Evolutionary conservation across 306 rosid genomes (phyloP), one percentile per base, ranked within the genome.

Genomic region (Dalbergia oliveri): DNA sequence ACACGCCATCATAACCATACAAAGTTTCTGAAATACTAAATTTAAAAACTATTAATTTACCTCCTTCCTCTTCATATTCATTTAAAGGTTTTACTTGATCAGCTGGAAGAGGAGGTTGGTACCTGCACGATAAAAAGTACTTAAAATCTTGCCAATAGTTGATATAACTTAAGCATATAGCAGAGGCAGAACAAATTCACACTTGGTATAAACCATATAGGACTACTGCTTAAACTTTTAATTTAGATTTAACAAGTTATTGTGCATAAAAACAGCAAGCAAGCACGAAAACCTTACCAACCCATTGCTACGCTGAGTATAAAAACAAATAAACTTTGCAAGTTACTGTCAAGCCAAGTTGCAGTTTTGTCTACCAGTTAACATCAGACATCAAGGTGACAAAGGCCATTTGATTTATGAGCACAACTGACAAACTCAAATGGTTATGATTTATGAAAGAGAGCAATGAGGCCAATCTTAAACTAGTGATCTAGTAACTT

Each of bases 21-120:
- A 82, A 21, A 23, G 41, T 26, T 69, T 9, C 8, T 51, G 33
- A 75, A 50, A 69, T 41, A 31, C 31, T 34, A 65, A 71, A 50
- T 54, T 50, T 80, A 76, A 60, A 63, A 12, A 18, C 23, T 16
- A 63, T 74, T 5, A 71, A 18, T 18, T 86, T 78, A 90, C 98
- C 98, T 88, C 94, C 93, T 57, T 90, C 93, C 75, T 92, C 94
- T 51, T 88, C 94, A 45, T 89, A 88, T 76, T 88, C 94, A 80
- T 87, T 92, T 67, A 86, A 85, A 18, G 92, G 98, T 87, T 87
- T 94, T 78, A 92, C 97, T 88, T 90, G 94, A 80, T 94, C 97
- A 47, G 58, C 89, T 3, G 97, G 93, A 71, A 92, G 88, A 69
- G 98, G 98, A 60, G 90, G 76, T 77, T 94, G 98, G 62, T 94